These are phyloP conservation scores for Daldinia caldariorum DNA, from an alignment of 495 filamentous ascomycete genomes.

Conservation along the genomic window DNA sequence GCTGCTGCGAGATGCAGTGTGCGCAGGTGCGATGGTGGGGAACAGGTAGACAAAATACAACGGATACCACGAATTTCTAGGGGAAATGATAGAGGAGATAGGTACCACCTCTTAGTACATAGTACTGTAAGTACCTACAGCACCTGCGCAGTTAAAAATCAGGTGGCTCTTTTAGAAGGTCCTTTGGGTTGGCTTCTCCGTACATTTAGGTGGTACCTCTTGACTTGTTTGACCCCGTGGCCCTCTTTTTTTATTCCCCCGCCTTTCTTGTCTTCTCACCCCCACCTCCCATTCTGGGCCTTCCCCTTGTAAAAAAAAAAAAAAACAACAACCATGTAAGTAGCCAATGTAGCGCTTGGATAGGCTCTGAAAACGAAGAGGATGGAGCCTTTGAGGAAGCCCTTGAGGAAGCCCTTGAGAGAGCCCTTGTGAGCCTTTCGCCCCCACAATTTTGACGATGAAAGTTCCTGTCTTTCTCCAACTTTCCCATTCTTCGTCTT, in stretches of 20 bases:
- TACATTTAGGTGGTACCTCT: neutral
- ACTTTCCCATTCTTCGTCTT: slow-evolving; percentile 38
- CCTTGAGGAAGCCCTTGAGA: slow-evolving; percentile 8
- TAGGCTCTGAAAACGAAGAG: neutral
- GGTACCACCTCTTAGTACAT: slow-evolving; percentile 1
- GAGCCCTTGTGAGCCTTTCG: slow-evolving; percentile 32
- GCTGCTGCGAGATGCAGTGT: slow-evolving; percentile 34
- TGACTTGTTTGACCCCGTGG: slow-evolving; percentile 33
- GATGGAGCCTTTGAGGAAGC: slow-evolving; percentile 14
- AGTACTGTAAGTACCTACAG: slow-evolving; percentile 15
- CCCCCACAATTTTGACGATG: slow-evolving; percentile 46
- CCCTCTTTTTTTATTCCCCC: slow-evolving; percentile 32
- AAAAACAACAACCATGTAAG: too few species aligned
- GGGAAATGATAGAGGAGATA: too few species aligned
- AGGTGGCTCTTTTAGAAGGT: slow-evolving; percentile 33
- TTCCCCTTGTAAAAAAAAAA: too few species aligned
- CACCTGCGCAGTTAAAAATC: slow-evolving; percentile 19
- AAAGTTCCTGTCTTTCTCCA: slow-evolving; percentile 44
- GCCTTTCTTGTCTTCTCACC: slow-evolving; percentile 14
- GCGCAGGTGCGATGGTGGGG: slow-evolving; percentile 31
- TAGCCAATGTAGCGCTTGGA: neutral
- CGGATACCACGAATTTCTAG: too few species aligned
- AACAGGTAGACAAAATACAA: slow-evolving; percentile 4
- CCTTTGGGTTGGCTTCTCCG: slow-evolving; percentile 4
- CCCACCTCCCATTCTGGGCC: slow-evolving; percentile 9